Conservation (phyloP, 495 filamentous ascomycete genomes). For the Talaromyces liani region DNA sequence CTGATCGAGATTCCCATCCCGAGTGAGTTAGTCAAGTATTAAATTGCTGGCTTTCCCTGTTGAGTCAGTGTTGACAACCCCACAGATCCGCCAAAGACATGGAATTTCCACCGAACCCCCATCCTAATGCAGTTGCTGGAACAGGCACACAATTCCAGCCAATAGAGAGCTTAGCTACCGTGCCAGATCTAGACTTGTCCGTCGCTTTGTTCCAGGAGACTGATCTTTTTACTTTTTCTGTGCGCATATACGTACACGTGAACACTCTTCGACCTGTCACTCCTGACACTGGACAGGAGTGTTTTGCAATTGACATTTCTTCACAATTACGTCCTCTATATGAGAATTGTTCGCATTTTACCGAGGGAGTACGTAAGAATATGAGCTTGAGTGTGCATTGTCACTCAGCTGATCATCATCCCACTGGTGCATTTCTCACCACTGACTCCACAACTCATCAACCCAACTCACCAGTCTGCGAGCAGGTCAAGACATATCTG, state of each 20-base stretch:
- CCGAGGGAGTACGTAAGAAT: background rate
- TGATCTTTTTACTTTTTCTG: background rate
- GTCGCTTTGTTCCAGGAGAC: background rate
- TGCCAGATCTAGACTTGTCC: background rate
- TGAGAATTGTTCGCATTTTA: background rate
- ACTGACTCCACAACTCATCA: background rate
- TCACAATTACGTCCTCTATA: background rate
- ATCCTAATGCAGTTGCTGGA: background rate
- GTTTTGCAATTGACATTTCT: background rate
- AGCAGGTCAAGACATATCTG: background rate
- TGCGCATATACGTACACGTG: background rate
- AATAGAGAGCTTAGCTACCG: background rate
- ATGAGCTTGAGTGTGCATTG: background rate
- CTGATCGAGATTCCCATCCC: background rate
- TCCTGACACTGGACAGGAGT: too few species aligned
- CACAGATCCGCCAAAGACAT: background rate
- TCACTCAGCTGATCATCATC: background rate
- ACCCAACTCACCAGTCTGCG: too few species aligned
- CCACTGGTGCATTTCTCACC: background rate
- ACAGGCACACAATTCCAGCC: background rate
- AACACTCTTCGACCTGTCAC: background rate
- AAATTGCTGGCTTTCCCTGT: background rate
- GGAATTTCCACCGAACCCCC: background rate
- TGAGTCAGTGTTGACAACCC: background rate
- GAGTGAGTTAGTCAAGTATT: too few species aligned